Conservation (phyloP, 371 early-diverging fungal genomes). For the Apophysomyces ossiformis region DNA sequence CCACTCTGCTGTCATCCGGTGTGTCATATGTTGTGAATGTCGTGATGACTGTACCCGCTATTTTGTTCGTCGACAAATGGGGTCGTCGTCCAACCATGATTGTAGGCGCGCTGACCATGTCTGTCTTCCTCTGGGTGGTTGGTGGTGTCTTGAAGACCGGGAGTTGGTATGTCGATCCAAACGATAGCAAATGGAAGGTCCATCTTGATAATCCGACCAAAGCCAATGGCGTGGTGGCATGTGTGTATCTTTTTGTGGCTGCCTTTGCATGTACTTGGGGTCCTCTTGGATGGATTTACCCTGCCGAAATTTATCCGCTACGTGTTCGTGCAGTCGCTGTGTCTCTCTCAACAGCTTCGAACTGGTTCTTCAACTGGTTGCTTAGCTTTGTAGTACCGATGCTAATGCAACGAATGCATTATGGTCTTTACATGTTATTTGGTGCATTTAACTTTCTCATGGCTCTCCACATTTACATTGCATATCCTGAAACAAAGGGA, state of each 20-base stretch:
- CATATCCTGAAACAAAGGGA: constrained; percentile 82
- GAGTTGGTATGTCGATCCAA: constrained; percentile 21
- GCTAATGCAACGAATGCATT: constrained; percentile 61
- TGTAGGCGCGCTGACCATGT: constrained; percentile 43
- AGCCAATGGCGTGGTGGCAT: constrained; percentile 54
- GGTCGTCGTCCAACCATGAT: constrained; percentile 61
- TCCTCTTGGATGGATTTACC: constrained; percentile 91
- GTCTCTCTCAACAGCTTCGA: constrained; percentile 81
- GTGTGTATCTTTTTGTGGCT: constrained; percentile 72
- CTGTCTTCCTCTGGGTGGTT: constrained; percentile 34
- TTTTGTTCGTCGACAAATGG: constrained; percentile 70
- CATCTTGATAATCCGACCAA: constrained; percentile 19
- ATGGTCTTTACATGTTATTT: constrained; percentile 71
- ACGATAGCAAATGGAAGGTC: constrained; percentile 29
- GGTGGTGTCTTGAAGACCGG: constrained; percentile 43
- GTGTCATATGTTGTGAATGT: constrained; percentile 70
- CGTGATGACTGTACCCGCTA: constrained; percentile 72
- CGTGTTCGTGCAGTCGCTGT: constrained; percentile 78
- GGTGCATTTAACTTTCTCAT: constrained; percentile 65
- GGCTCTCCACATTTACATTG: constrained; percentile 59
- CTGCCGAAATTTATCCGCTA: constrained; percentile 83
- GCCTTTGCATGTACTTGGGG: constrained; percentile 87
- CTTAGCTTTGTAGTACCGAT: constrained; percentile 65
- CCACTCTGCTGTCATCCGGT: constrained; percentile 61
- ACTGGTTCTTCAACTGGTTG: constrained; percentile 83